A percentile compares a stretch with the other conserved stretches of the same genome.
These are phyloP conservation scores for Amanita jacksonii DNA, from an alignment of 768 basidiomycete species.

Conservation along the genomic window DNA sequence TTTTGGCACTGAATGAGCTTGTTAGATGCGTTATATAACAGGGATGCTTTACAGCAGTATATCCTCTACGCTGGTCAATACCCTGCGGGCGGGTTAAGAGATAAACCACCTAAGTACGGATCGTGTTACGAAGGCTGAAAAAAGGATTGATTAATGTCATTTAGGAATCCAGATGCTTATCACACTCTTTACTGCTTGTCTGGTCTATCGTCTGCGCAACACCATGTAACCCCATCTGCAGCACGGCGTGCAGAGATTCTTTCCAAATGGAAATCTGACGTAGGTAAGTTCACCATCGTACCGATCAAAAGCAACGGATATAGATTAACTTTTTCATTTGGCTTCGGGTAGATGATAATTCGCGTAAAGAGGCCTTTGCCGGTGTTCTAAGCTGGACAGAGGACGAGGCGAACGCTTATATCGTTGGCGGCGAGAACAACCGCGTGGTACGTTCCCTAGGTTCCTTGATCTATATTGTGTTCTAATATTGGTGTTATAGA, in stretches of 20 bases:
- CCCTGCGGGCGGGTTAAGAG: conserved; percentile 77
- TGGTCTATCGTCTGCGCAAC: conserved; percentile 85
- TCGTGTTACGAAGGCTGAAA: not conserved
- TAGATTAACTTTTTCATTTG: not conserved
- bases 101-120: conserved; percentile 87
- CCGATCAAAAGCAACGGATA: not conserved
- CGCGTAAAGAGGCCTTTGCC: conserved; percentile 33
- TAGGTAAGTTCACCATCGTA: not conserved
- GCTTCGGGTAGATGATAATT: conserved; percentile 3
- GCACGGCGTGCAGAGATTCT: conserved; percentile 23
- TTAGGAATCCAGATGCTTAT: conserved; percentile 83
- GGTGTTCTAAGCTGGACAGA: conserved; percentile 58
- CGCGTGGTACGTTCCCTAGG: conserved; percentile 40
- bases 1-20: not conserved
- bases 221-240: conserved; percentile 48
- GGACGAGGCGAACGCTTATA: conserved; percentile 44
- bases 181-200: conserved; percentile 91
- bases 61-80: conserved; percentile 81
- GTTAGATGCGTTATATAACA: conserved; percentile 43
- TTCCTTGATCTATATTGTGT: too few relatives aligned
- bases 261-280: conserved; percentile 1
- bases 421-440: conserved; percentile 55
- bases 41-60: conserved; percentile 76
- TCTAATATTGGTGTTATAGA: conserved; percentile 30
- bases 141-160: not conserved